Evolutionary conservation across 805 yeast genomes (phyloP), one percentile per base, ranked within the genome.

Genomic region (Saccharomycopsis fibuligera): DNA sequence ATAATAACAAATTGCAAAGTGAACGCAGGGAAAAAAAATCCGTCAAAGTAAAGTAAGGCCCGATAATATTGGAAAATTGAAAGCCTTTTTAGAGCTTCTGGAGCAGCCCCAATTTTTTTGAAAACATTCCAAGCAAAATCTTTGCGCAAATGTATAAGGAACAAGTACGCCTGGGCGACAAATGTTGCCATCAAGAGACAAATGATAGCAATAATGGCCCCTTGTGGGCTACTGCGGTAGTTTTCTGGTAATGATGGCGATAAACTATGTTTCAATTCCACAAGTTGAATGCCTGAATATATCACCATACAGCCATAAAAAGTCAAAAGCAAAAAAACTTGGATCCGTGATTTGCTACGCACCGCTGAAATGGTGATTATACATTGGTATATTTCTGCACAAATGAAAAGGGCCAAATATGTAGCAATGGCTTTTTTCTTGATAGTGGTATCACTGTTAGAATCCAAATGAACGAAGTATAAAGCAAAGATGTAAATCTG

Each of bases 1-100:
- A 69, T 68, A 23, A 67, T 69, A 16, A 68, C 53, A 50, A 67
- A 69, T 51, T 69, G 73, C 9, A 68, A 60, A 4, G 73, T 68
- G 57, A 68, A 69, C 1, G 69, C 73, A 17, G 68, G 54, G 47
- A 69, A 68, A 58, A 68, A 69, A 59, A 68, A 69, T 16, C 61
- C 60, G 46, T 63, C 65, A 40, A 63, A 62, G 22, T 59, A 53
- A 8, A 63, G 54, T 29, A 63, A 55, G 22, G 60, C 55, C 30
- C 66, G 53, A 56, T 68, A 70, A 42, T 66, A 49, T 50, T 69
- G 72, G 55, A 66, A 68, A 8, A 57, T 38, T 24, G 56, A 56
- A 50, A 64, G 66, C 58, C 67, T 56, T 21, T 56, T 55, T 47
- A 62, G 59, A 44, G 67, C 60, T 27, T 54, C 59, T 10, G 62